Evolutionary conservation across 2,329 filamentous ascomycete species (phyloP), one percentile per base, ranked within the genome.

Genomic region (Cercospora citrullina): DNA sequence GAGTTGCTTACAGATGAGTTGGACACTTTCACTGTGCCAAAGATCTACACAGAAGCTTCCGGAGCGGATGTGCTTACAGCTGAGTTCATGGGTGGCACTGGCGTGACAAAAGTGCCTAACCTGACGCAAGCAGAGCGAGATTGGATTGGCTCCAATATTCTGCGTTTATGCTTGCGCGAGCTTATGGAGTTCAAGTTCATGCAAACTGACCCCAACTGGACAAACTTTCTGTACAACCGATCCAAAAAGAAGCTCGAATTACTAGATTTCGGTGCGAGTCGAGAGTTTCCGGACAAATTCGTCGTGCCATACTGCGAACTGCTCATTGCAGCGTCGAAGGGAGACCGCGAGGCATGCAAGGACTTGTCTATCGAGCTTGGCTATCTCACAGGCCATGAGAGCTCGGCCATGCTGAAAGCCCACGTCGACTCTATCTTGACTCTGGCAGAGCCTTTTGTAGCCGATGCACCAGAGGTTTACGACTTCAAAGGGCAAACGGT

Each of bases 201-300:
- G 95, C 95, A 99, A 82, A 99, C 95, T 5, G 95, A 99, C 77
- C 95, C 95, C 48, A 99, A 99, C 84, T 99, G 95, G 95, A 98
- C 94, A 36, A 99, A 99, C 80, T 99, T 99, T 80, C 85, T 98
- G 21, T 99, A 93, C 84, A 95, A 98, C 75, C 83, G 88, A 1
- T 74, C 83, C 21, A 88, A 85, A 4, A 69, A 74, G 65, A 91
- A 89, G 76, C 89, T 99, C 14, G 94, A 97, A 79, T 87, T 99
- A 0, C 89, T 99, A 63, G 96, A 99, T 80, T 99, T 99, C 79
- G 95, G 95, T 68, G 95, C 95, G 39, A 93, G 91, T 21, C 87
- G 95, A 74, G 94, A 93, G 72, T 99, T 90, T 77, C 93, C 94
- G 0, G 85, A 87, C 45, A 82, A 86, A 14, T 99, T 99, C 76